A percentile compares a stretch with the other conserved stretches of the same genome.
Evolutionary conservation across 306 rosid species (phyloP).

Genomic region (Rosa chinensis): DNA sequence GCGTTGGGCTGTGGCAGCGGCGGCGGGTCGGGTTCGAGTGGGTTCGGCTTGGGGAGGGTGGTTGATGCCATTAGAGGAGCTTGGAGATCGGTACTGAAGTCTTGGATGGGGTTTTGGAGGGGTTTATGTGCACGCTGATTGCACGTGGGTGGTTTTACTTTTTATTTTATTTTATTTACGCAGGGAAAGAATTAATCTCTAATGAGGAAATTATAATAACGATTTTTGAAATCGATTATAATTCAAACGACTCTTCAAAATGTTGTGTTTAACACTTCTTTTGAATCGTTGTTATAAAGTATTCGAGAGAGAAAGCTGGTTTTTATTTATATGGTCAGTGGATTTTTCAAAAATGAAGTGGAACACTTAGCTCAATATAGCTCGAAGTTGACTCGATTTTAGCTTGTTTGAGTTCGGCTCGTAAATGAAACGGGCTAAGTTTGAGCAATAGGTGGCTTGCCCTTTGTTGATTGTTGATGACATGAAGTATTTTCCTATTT

Average conservation of each 20-base stretch:
- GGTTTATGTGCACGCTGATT: slow-evolving; percentile 10
- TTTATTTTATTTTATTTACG: no score
- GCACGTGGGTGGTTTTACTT: background rate
- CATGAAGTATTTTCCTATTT: background rate
- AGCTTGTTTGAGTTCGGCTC: background rate
- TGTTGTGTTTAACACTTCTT: no score
- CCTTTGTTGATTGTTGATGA: background rate
- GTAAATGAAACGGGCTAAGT: no score
- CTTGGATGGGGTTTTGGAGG: background rate
- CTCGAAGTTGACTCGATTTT: no score
- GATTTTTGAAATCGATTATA: no score
- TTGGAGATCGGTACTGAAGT: background rate
- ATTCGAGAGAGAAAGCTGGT: no score
- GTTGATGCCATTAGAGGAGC: background rate
- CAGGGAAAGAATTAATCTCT: no score
- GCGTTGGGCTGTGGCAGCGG: slow-evolving; percentile 5
- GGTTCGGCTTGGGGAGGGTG: background rate
- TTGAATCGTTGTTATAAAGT: no score
- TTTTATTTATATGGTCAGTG: no score
- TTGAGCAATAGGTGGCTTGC: no score
- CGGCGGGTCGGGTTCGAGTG: slow-evolving; percentile 1
- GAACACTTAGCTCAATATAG: background rate
- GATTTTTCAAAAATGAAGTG: background rate
- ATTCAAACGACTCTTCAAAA: no score
- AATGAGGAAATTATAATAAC: no score